Conservation (phyloP, 371 early-diverging fungal genomes). For the Sanchytrium tribonematis region DNA sequence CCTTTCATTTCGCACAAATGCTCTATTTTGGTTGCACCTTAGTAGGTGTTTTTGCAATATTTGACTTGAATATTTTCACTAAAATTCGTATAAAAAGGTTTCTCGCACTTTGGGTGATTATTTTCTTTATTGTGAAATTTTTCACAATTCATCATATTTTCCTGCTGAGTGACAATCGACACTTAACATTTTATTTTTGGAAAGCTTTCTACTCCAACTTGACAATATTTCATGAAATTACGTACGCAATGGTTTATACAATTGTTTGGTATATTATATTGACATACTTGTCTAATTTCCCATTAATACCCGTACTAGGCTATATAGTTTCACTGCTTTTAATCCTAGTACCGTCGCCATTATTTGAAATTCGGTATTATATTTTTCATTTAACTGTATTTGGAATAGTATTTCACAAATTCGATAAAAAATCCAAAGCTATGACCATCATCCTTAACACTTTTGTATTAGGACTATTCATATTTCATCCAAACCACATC, state of each 20-base stretch:
- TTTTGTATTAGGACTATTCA: not conserved
- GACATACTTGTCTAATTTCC: not conserved
- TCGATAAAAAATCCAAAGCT: not conserved
- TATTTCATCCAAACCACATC: not conserved
- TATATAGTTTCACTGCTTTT: not conserved
- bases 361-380: not conserved
- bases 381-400: not conserved
- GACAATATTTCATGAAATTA: not conserved
- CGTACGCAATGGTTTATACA: not conserved
- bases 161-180: not conserved
- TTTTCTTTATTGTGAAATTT: not conserved
- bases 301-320: not conserved
- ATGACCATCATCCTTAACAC: not conserved
- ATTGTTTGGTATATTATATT: not conserved
- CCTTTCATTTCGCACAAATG: conserved; percentile 52
- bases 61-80: too few relatives aligned
- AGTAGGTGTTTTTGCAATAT: not conserved
- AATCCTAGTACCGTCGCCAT: not conserved
- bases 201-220: not conserved
- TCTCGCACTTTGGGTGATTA: not conserved
- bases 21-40: conserved; percentile 37
- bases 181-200: not conserved
- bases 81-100: not conserved
- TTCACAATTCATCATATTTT: not conserved
- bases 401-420: not conserved